Base-by-base conservation (phyloP, 139 green algal species). In the Micractinium sp. region DNA sequence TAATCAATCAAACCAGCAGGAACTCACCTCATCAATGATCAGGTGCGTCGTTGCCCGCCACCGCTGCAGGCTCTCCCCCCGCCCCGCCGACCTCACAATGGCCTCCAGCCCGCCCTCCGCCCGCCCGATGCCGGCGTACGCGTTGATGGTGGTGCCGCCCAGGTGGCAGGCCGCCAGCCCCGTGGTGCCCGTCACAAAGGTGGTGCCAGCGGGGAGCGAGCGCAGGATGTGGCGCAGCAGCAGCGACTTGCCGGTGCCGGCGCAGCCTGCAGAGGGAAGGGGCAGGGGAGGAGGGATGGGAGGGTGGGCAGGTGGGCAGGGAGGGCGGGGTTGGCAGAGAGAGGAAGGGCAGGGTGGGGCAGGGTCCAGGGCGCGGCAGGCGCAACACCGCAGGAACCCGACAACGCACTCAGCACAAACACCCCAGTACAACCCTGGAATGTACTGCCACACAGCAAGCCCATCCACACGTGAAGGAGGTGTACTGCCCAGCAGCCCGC, bases 181-280 rank as follows among this genome's bases (percentile, higher is more conserved):
- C 0, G 93, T 96, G 12, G 74, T 60, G 27, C 86, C 93, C 73
- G 71, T 91, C 9, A 96, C 91, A 82, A 90, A 93, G 33, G 83
- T 94, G 33, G 78, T 88, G 76, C 81, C 74, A 13, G 14, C 33
- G 4, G 91, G 90, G 80, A 96, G 79, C 0, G 36, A 79, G 25
- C 75, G 29, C 56, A 95, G 78, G 14, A 96, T 88, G 89, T 94
- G 82, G 29, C 90, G 85, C 79, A 97, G 86, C 85, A 96, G 71
- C 78, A 95, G 82, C 3, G 91, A 94, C 89, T 97, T 97, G n/a
- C 95, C 95, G 0, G 93, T 95, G 9, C 95, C 95, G 41, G 94
- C 95, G 60, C 74, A 90, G 29, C 93, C 94, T 88, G 80, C 25
- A 36, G n/a, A n/a, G 19, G 23, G 31, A 29, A 29, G 38, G 66